A percentile compares a stretch with the other conserved stretches of the same genome.
These are phyloP conservation scores for Rosa lucieae DNA, from an alignment of 306 rosid species.

Conservation along the genomic window DNA sequence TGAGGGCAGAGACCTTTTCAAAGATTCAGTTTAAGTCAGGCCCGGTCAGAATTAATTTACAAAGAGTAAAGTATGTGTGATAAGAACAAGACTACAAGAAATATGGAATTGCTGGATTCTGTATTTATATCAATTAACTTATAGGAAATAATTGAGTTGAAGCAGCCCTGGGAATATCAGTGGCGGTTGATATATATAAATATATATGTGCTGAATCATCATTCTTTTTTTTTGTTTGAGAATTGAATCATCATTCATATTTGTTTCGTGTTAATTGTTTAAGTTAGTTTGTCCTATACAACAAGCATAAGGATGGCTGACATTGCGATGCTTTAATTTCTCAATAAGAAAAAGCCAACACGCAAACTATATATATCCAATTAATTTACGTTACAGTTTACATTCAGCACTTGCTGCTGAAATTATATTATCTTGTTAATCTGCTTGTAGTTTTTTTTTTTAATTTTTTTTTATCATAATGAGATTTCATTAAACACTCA, in stretches of 20 bases:
- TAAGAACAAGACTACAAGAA: constrained; percentile 5
- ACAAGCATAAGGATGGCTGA: too few species aligned
- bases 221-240: neutral
- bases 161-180: neutral
- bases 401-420: too few species aligned
- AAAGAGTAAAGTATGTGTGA: neutral
- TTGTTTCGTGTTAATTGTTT: neutral
- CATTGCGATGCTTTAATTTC: too few species aligned
- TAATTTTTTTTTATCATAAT: too few species aligned
- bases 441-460: too few species aligned
- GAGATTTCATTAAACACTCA: too few species aligned
- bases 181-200: neutral
- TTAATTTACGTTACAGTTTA: too few species aligned
- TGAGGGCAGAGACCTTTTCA: constrained; percentile 18
- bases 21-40: neutral
- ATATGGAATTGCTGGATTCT: neutral
- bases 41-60: neutral
- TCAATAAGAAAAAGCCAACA: too few species aligned
- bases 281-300: too few species aligned
- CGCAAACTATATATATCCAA: too few species aligned
- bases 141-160: neutral
- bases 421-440: too few species aligned
- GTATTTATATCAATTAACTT: neutral
- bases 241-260: neutral
- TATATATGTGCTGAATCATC: neutral